Evolutionary conservation across 331 rosid genomes (phyloP), one percentile per base, ranked within the genome.

Genomic region (Acacia pycnantha): DNA sequence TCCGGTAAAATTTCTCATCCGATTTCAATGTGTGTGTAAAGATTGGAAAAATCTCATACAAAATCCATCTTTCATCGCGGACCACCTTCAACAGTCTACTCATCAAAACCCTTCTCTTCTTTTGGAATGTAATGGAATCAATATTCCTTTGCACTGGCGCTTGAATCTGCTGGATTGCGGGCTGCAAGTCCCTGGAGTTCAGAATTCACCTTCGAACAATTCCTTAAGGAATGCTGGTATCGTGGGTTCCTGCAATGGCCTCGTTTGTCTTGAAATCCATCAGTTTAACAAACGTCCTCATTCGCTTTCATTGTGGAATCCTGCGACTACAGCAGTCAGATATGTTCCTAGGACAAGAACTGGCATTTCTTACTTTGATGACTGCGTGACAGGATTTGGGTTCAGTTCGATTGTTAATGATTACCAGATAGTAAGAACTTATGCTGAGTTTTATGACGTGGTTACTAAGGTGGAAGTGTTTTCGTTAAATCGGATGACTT

Each of bases 381-480:
- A 31, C 33, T 2, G 33, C 33, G 33, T 31, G 33, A 31, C 33
- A 31, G 33, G 33, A 31, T 31, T 31, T 31, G 33, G 33, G 4
- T 31, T 31, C 33, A 31, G 33, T 31, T 4, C 33, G 4, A 31
- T 31, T 31, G 33, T 2, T 31, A 2, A 31, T 31, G 33, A 31
- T 31, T 31, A 31, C 33, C 2, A 31, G 33, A 31, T 31, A 31
- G 33, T 31, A 31, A 31, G 33, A 31, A 31, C 33, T 31, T 31
- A 2, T 31, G 33, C 33, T 2, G 33, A 31, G 0, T 31, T 31
- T 0, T 31, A 31, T 31, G 0, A 0, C 3, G 33, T 0, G 0
- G 33, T 31, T 31, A 31, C 4, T 31, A 4, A 31, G 33, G 33
- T 31, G 33, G 33, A 31, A 31, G 33, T 31, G 33, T 31, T 31